Percentiles rank a stretch among this genome's conserved stretches.
These are phyloP conservation scores for Calonectria pteridis DNA, from an alignment of 2,329 filamentous ascomycete genomes.

Conservation along the genomic window DNA sequence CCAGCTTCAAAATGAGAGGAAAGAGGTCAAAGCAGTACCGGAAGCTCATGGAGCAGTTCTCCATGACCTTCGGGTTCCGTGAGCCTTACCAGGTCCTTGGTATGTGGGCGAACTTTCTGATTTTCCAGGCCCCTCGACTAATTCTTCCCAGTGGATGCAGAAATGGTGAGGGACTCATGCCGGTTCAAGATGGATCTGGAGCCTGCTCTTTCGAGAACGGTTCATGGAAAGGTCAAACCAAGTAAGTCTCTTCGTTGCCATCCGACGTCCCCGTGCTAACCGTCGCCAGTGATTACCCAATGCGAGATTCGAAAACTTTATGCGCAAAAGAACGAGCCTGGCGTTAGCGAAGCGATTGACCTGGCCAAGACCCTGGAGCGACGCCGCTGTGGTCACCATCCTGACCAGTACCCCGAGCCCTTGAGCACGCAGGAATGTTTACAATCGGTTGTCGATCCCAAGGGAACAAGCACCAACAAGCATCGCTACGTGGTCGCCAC, in stretches of 20 bases:
- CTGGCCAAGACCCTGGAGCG: slow-evolving; percentile 82
- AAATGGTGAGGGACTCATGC: slow-evolving; percentile 84
- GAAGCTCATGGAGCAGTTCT: slow-evolving; percentile 95
- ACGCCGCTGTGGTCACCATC: slow-evolving; percentile 82
- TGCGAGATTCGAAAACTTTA: slow-evolving; percentile 87
- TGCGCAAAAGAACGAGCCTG: slow-evolving; percentile 67
- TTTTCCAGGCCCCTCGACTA: slow-evolving; percentile 31
- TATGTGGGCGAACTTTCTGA: slow-evolving; percentile 51
- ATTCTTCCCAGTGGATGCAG: slow-evolving; percentile 75
- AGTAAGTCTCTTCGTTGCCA: slow-evolving; percentile 61
- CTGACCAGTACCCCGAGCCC: slow-evolving; percentile 77
- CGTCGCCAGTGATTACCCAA: slow-evolving; percentile 76
- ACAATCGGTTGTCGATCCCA: slow-evolving; percentile 81
- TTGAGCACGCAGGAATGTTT: slow-evolving; percentile 79
- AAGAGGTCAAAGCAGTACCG: slow-evolving; percentile 68
- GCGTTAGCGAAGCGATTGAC: slow-evolving; percentile 72
- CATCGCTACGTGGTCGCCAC: slow-evolving; percentile 83
- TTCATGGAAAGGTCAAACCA: slow-evolving; percentile 88
- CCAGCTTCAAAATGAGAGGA: slow-evolving; percentile 57
- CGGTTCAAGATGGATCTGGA: slow-evolving; percentile 92
- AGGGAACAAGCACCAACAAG: slow-evolving; percentile 78
- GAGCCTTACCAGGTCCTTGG: slow-evolving; percentile 92
- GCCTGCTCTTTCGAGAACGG: slow-evolving; percentile 80
- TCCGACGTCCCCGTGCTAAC: slow-evolving; percentile 37
- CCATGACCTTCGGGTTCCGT: slow-evolving; percentile 88